These are phyloP conservation scores for Priceomyces carsonii DNA, from an alignment of 805 yeast species.

Conservation along the genomic window DNA sequence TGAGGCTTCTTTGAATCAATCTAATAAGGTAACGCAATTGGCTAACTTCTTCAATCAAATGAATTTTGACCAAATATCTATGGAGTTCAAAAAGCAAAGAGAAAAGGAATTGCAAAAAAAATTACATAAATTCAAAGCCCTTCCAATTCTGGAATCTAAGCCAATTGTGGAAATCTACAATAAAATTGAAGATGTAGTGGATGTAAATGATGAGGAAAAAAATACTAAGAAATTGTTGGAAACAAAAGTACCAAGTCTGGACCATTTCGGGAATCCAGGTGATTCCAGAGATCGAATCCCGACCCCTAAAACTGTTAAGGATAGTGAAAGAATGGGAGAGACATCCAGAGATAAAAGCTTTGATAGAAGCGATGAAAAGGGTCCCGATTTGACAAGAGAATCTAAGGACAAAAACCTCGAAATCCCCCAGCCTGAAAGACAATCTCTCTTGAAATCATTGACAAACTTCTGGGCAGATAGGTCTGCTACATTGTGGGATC, in stretches of 20 bases:
- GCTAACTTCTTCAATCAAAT: conserved; percentile 70
- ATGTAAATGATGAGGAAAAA: conserved; percentile 32
- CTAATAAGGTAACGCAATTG: conserved; percentile 55
- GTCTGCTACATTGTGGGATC: conserved; percentile 94
- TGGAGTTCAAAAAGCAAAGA: conserved; percentile 85
- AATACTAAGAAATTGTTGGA: conserved; percentile 2
- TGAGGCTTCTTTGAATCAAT: conserved; percentile 8
- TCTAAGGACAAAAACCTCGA: conserved; percentile 18
- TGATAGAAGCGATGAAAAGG: background rate
- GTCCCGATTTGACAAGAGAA: background rate
- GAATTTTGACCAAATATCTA: conserved; percentile 77
- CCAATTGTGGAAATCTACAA: conserved; percentile 92
- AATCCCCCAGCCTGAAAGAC: conserved; percentile 57
- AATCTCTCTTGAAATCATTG: conserved; percentile 77
- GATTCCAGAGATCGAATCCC: background rate
- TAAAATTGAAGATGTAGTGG: conserved; percentile 86
- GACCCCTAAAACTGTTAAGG: conserved; percentile 6
- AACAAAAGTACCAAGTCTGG: conserved; percentile 5
- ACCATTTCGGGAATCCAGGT: too few species aligned
- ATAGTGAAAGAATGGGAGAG: conserved; percentile 1
- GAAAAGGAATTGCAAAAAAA: conserved; percentile 68
- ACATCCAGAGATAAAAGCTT: conserved; percentile 2
- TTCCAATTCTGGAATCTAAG: conserved; percentile 69
- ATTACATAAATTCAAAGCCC: conserved; percentile 63
- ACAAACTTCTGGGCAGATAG: conserved; percentile 97